phyloP scores from a whole-genome alignment of 441 rosid genomes.

The Populus hybrid region DNA sequence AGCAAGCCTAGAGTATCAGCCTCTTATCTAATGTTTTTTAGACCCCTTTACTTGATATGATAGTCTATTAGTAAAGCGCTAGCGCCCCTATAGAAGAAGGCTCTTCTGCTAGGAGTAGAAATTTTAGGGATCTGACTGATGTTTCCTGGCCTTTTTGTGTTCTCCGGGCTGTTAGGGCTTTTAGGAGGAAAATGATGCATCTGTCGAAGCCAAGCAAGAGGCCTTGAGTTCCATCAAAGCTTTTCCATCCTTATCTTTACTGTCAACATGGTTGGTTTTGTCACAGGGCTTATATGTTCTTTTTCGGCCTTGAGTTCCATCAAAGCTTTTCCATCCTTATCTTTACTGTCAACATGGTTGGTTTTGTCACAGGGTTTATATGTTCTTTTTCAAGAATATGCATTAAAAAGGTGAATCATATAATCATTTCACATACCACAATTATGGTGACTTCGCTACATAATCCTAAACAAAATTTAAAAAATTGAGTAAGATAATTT shows the following conservation, averaged over 20 bases:
- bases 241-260: not conserved
- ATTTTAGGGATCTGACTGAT: not conserved
- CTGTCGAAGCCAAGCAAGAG: too few species aligned
- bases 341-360: not conserved
- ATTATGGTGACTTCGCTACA: not conserved
- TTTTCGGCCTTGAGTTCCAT: too few species aligned
- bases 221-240: not conserved
- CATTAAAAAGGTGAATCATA: not conserved
- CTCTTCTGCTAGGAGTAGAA: not conserved
- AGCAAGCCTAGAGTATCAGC: too few species aligned
- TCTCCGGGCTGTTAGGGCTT: not conserved
- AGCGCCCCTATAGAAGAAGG: too few species aligned
- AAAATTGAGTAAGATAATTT: not conserved
- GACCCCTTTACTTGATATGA: too few species aligned
- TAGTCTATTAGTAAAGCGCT: too few species aligned
- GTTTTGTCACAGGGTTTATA: not conserved
- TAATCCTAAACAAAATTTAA: not conserved
- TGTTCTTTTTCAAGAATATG: not conserved
- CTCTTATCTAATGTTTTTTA: too few species aligned
- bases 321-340: not conserved
- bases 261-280: not conserved
- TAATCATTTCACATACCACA: not conserved
- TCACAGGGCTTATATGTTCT: not conserved
- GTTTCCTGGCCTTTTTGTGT: not conserved
- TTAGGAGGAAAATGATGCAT: too few species aligned